Conservation (phyloP, 2,329 filamentous ascomycete species). For the Alternaria viburni region DNA sequence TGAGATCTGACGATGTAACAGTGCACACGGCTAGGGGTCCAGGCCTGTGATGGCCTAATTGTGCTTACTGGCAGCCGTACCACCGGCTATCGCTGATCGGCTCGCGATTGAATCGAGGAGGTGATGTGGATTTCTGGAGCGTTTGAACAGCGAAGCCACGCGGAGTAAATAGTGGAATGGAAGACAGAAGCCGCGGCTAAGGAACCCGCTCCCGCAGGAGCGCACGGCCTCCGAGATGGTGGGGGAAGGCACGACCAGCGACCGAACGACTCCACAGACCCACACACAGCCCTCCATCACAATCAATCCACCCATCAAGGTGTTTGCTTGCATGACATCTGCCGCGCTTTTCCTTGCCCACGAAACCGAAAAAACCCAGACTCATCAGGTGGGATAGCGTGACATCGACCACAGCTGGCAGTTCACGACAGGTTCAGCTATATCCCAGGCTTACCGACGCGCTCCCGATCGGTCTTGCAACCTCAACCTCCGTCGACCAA, state of each 20-base stretch:
- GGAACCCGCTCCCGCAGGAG: constrained; percentile 14
- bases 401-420: neutral
- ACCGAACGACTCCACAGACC: constrained; percentile 14
- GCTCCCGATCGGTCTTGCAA: constrained; percentile 31
- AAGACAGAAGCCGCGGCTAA: constrained; percentile 6
- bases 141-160: neutral
- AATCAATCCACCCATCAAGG: constrained; percentile 18
- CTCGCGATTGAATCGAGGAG: neutral
- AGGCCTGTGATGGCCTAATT: neutral
- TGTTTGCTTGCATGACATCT: constrained; percentile 11
- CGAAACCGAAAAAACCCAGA: neutral
- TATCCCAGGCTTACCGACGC: constrained; percentile 13
- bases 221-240: constrained; percentile 22
- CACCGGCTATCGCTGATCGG: neutral
- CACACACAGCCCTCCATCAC: constrained; percentile 7
- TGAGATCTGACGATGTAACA: constrained; percentile 7
- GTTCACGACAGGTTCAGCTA: constrained; percentile 10
- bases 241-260: constrained; percentile 16
- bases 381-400: neutral
- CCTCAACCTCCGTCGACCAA: constrained; percentile 24
- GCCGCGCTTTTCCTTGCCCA: neutral
- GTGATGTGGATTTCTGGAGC: neutral
- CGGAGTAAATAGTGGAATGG: neutral
- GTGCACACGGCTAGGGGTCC: neutral
- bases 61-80: neutral